phyloP scores from a whole-genome alignment of 257 asterid genomes.

The Voacanga thouarsii region DNA sequence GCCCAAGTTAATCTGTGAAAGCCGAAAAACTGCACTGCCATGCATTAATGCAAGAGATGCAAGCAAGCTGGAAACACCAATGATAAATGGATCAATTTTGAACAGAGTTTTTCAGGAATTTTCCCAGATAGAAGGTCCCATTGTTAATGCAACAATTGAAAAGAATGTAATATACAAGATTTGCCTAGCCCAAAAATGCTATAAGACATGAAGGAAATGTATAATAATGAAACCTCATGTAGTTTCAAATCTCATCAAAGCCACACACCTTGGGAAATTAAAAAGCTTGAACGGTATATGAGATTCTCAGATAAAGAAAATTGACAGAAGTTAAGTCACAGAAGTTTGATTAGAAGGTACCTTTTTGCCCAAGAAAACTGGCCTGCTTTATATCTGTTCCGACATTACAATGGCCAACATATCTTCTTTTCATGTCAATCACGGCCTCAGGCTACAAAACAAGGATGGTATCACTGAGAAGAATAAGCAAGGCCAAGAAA shows the following conservation, averaged over 20 bases:
- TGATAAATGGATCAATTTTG: not conserved
- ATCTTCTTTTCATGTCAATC: constrained; percentile 89
- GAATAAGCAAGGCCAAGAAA: constrained; percentile 4
- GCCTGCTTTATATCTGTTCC: constrained; percentile 99
- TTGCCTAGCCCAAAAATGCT: not conserved
- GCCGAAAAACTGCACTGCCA: not conserved
- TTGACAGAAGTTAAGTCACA: not conserved
- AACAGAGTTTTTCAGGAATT: not conserved
- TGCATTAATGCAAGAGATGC: not conserved
- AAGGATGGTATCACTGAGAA: constrained; percentile 13
- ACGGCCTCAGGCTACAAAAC: constrained; percentile 73
- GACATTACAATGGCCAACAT: constrained; percentile 84
- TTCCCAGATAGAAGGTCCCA: not conserved
- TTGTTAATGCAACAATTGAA: not conserved
- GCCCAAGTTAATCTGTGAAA: too few species aligned
- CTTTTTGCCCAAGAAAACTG: constrained; percentile 91
- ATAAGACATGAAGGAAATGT: not conserved
- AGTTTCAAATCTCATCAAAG: not conserved
- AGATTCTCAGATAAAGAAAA: constrained; percentile 6
- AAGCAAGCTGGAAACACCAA: not conserved
- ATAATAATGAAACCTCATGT: not conserved
- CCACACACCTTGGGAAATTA: not conserved
- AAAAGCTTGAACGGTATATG: not conserved
- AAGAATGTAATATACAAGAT: not conserved
- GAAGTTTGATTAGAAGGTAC: constrained; percentile 34